Percentiles rank a stretch among this genome's conserved stretches.
Conservation (phyloP, 2,329 filamentous ascomycete genomes). For the Neopestalotiopsis sp. region DNA sequence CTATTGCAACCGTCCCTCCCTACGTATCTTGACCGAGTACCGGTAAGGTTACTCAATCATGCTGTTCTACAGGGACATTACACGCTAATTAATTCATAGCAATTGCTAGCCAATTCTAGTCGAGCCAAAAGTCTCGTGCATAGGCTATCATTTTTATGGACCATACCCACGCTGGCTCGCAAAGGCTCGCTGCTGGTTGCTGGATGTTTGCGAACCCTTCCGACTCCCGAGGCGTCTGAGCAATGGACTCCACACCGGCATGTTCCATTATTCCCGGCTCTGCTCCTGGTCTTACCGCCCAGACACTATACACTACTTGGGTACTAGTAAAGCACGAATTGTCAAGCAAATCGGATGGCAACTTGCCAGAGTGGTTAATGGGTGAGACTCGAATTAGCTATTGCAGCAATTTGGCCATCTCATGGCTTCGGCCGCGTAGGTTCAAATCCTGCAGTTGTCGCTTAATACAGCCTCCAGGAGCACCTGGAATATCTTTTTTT, state of each 20-base stretch:
- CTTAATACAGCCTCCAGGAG: slow-evolving; percentile 10
- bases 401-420: slow-evolving; percentile 10
- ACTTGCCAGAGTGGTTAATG: slow-evolving; percentile 20
- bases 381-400: slow-evolving; percentile 17
- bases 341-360: slow-evolving; percentile 15
- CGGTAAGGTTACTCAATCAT: background rate
- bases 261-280: background rate
- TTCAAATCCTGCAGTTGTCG: slow-evolving; percentile 20
- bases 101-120: background rate
- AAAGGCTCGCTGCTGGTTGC: too few species aligned
- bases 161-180: background rate
- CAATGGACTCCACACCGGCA: background rate
- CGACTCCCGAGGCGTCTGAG: background rate
- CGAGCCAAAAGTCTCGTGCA: slow-evolving; percentile 13
- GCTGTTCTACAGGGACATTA: background rate
- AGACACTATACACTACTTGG: background rate
- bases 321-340: background rate
- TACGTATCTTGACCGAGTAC: background rate
- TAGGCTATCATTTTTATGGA: background rate
- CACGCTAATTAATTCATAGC: background rate
- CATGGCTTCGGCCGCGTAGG: slow-evolving; percentile 20
- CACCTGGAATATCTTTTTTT: slow-evolving; percentile 1
- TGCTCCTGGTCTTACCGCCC: background rate
- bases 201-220: background rate
- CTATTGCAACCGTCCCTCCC: background rate